Base-by-base conservation (phyloP, 1,139 yeast genomes). In the Debaryomyces psychrophilus region DNA sequence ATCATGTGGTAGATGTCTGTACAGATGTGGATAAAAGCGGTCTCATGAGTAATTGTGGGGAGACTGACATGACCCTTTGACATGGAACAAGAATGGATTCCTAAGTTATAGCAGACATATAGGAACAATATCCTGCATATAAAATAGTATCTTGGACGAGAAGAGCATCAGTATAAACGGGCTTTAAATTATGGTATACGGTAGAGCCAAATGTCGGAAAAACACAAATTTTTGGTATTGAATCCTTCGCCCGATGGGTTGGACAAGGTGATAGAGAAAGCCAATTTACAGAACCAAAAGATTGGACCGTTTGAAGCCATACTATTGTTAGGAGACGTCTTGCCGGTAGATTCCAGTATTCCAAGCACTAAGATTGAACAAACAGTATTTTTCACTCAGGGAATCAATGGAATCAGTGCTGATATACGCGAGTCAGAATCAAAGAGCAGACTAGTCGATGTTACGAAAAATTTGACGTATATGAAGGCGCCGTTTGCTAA, bases 281-380 rank as follows among this genome's bases (percentile, higher is more conserved):
- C 83, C 3, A 79, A 79, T 54, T 45, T 67, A 0, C 75, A 84
- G 46, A 69, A 83, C 54, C 50, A 60, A 17, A 83, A 80, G 53
- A 82, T 81, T 43, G 90, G 90, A 0, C 89, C 89, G 0, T 85
- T 85, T 58, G 85, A 77, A 43, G 70, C 77, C 4, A 76, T 79
- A 1, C 39, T 85, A 6, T 58, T 84, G 7, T 53, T 84, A 8
- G 87, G 89, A 2, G 77, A 77, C 50, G 66, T 71, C 2, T 44
- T 70, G 4, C 62, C 68, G 49, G 17, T 34, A 26, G 47, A 38
- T n/a, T 25, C 47, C 14, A 22, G 28, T 20, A 43, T 58, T 31
- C 71, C 68, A 5, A 37, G 43, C 1, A 57, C 57, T 1, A 41
- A 48, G 8, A 51, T 70, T 20, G 56, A 55, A 1, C 57, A 57